Evolutionary conservation across 78 protist species (phyloP), one percentile per base, ranked within the genome.

Genomic region (Cavenderia fasciculata): DNA sequence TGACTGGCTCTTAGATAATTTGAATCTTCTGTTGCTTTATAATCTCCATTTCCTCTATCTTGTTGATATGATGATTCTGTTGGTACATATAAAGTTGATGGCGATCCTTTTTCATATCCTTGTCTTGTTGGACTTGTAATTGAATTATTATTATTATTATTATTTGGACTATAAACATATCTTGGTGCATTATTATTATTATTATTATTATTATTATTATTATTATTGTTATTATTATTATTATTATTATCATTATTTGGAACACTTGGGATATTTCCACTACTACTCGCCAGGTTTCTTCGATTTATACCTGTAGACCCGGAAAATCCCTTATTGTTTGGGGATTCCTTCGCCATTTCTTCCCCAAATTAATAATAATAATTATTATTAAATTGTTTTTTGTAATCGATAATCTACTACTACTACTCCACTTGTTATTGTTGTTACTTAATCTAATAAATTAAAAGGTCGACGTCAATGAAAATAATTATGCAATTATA

Each of bases 191-290:
- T 47, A 47, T 63, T 49, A 75, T 75, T 43, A 61, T 47, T 77
- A 54, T 1, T 75, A 61, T 75, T 75, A 44, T 75, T 75, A 61
- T 75, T 61, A 61, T 59, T 56, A 75, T 59, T 75, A 61, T 75
- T 75, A 75, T 75, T 75, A 46, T 75, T 75, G 34, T 59, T 62
- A 62, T 46, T 46, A 47, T 76, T 76, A 62, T 62, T 62, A 62
- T 62, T 62, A 34, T 46, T 75, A 18, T 34, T 75, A 33, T 76
- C 61, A 34, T 61, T 76, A 23, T 29, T 74, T 21, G 34, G 16
- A 36, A 10, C 23, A 31, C 21, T 16, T 16, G 18, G 29, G 1
- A 19, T 8, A 23, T 69, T n/a, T 69, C 38, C 40, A 16, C 40
- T 56, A 51, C 63, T 73, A 38, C 47, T 34, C 6, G 72, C 72